Evolutionary conservation across 2,329 filamentous ascomycete genomes (phyloP), one percentile per base, ranked within the genome.

Genomic region (Neophaeococcomyces aloes): DNA sequence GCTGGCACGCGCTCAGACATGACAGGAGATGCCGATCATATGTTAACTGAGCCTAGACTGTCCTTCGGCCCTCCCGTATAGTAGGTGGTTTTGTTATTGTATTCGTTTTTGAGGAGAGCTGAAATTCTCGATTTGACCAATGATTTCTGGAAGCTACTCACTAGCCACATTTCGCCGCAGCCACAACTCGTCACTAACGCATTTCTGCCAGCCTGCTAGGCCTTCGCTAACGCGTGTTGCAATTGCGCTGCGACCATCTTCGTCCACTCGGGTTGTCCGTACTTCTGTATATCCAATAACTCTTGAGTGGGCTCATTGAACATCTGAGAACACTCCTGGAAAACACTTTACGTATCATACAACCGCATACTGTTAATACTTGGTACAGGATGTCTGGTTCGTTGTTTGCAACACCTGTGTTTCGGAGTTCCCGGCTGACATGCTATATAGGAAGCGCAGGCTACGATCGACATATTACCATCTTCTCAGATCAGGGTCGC

Each of bases 391-490:
- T 69, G 66, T 69, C 66, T 53, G 66, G 66, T 69, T 57, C 52
- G 63, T 55, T 36, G 43, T 48, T 49, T 44, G 45, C 47, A 23
- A 29, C 23, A 30, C 33, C 42, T 21, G 38, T 48, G 44, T 41
- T 33, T 52, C 52, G 50, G 52, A 35, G 38, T 38, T 42, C 50
- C 52, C 47, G 53, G 49, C 53, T 55, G 50, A 55, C 50, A 46
- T 52, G 48, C 56, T 45, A 51, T 51, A 53, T 59, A 86, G 82
- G 81, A 67, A 83, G 79, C 69, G 82, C 85, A 68, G 88, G 86
- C 62, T 96, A 93, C 71, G 91, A 98, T 70, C 80, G 91, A 74
- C 91, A 98, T 70, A 98, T 98, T 61, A 98, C 91, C 64, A 96
- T 98, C 75, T 98, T 98, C 74, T 95, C 91, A 50, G 91, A 98